Base-by-base conservation (phyloP, 192 early-diverging fungal species). In the Linnemannia zychae region DNA sequence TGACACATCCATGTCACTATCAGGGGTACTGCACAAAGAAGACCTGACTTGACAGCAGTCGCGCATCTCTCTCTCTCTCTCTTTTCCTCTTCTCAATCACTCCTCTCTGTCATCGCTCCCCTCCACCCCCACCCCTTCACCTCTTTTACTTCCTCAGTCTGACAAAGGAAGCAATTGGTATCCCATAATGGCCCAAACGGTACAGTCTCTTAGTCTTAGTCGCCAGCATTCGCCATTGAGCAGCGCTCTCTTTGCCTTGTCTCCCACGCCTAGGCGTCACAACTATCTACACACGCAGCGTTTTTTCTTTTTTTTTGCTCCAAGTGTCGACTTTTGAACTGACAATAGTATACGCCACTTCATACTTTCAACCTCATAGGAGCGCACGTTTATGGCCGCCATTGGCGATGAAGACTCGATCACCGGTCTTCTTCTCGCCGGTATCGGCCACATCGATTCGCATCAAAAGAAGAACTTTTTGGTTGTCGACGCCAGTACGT, bases 341-440 rank as follows among this genome's bases (percentile, higher is more conserved):
- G 38, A 34, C 70, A 24, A 72, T 9, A 18, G 40, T 17, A 6
- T 49, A 17, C n/a, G 36, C 13, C 36, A 12, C n/a, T 48, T 48
- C 28, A 67, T 28, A 49, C 74, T 37, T 57, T 37, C 20, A 48
- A 31, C 20, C 22, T 7, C 36, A 22, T 53, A 92, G 76, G 93
- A 94, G 67, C 89, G 93, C 44, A 90, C 91, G 24, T 90, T 92
- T 68, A 87, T 93, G 76, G 92, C 92, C 67, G 90, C 93, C 66
- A 91, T 93, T 71, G 93, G 92, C 75, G 93, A 94, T 75, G 92
- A 97, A 92, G 96, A 96, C 88, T 94, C 95, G 13, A 95, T 99
- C 47, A 99, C 99, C 7, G 99, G 99, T 53, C 92, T 99, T 74
- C 90, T 99, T n/a, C 92, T 99, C 46, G 97, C 98, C 47, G 99